These are phyloP conservation scores for Huntiella abstrusa DNA, from an alignment of 2,329 filamentous ascomycete genomes.

Conservation along the genomic window DNA sequence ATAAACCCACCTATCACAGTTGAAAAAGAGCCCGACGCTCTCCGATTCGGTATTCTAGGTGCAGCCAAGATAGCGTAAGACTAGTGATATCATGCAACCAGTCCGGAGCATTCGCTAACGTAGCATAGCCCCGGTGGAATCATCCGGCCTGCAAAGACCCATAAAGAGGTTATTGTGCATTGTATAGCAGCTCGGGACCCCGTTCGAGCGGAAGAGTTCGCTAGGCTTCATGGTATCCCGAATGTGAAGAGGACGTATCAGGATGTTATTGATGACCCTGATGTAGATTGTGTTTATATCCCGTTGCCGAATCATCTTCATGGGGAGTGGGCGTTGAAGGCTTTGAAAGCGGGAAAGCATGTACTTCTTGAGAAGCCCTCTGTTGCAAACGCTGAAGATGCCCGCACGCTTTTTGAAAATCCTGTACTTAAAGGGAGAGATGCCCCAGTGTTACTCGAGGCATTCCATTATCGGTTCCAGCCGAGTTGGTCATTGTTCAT, in stretches of 20 bases:
- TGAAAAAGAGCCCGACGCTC: slow-evolving; percentile 13
- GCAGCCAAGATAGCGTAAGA: slow-evolving; percentile 18
- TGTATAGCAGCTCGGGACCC: slow-evolving; percentile 33
- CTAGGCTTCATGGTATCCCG: slow-evolving; percentile 31
- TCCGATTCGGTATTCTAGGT: slow-evolving; percentile 25
- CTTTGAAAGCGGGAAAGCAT: slow-evolving; percentile 29
- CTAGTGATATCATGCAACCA: no score
- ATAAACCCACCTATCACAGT: neutral
- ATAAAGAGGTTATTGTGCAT: slow-evolving; percentile 33
- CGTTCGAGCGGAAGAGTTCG: slow-evolving; percentile 27
- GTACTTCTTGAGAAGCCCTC: slow-evolving; percentile 17
- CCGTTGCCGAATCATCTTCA: slow-evolving; percentile 26
- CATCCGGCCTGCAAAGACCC: slow-evolving; percentile 29
- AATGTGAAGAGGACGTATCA: slow-evolving; percentile 31
- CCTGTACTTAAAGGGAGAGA: slow-evolving; percentile 17
- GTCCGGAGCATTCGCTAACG: no score
- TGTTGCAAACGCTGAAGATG: slow-evolving; percentile 19
- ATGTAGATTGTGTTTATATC: slow-evolving; percentile 30
- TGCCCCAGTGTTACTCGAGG: slow-evolving; percentile 31
- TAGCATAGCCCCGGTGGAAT: slow-evolving; percentile 21
- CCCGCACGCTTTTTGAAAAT: slow-evolving; percentile 24
- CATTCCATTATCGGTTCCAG: slow-evolving; percentile 32
- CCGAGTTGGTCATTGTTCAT: slow-evolving; percentile 21
- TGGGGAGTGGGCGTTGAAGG: slow-evolving; percentile 27
- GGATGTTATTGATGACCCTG: slow-evolving; percentile 19